These are phyloP conservation scores for Akanthomyces muscarius DNA, from an alignment of 2,329 filamentous ascomycete species.

Conservation along the genomic window DNA sequence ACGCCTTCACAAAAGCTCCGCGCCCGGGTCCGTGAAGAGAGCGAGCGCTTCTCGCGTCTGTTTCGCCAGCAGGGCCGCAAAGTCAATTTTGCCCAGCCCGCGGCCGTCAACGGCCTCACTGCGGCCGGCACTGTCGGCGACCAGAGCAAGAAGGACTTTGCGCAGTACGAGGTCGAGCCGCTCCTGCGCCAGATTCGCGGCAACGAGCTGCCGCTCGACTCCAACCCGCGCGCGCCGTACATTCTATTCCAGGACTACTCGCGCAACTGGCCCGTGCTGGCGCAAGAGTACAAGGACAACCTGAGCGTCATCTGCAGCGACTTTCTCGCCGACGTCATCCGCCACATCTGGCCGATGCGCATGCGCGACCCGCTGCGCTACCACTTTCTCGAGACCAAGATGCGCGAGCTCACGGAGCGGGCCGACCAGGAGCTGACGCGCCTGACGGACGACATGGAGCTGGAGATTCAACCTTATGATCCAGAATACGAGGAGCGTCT, in stretches of 20 bases:
- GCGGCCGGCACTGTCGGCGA: conserved; percentile 31
- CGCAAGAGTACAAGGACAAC: conserved; percentile 52
- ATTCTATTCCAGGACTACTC: conserved; percentile 53
- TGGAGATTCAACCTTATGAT: conserved; percentile 51
- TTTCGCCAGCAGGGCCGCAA: conserved; percentile 48
- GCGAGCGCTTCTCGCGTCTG: conserved; percentile 45
- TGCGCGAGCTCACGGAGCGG: conserved; percentile 43
- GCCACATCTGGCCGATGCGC: conserved; percentile 46
- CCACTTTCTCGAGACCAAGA: conserved; percentile 47
- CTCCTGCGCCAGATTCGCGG: conserved; percentile 48
- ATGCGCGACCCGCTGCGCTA: conserved; percentile 49
- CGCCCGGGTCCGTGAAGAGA: conserved; percentile 49
- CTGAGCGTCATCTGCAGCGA: conserved; percentile 51
- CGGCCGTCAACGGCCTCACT: conserved; percentile 25
- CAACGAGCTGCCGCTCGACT: conserved; percentile 50
- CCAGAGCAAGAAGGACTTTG: conserved; percentile 45
- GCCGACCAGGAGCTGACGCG: conserved; percentile 44
- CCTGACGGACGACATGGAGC: conserved; percentile 47
- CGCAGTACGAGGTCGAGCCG: conserved; percentile 44
- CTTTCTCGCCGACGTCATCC: conserved; percentile 48
- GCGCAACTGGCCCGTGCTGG: conserved; percentile 48
- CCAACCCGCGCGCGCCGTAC: conserved; percentile 50
- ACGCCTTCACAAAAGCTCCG: conserved; percentile 50
- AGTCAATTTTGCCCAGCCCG: conserved; percentile 37
- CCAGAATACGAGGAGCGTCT: conserved; percentile 51